These are phyloP conservation scores for Tuber microsphaerosporum DNA, from an alignment of 495 filamentous ascomycete species.

Conservation along the genomic window DNA sequence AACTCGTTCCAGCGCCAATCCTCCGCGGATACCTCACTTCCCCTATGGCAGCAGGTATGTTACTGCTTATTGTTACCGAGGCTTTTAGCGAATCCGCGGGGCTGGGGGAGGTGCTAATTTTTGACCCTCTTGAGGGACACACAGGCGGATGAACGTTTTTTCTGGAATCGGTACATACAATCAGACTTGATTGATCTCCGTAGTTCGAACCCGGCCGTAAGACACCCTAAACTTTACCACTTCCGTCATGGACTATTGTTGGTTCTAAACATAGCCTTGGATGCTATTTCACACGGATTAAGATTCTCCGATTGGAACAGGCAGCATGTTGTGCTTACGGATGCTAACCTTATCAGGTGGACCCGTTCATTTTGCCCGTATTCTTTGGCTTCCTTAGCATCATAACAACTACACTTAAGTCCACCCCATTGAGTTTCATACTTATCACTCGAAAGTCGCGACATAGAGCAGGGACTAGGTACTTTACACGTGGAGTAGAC, in stretches of 20 bases:
- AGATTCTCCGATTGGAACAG: not conserved
- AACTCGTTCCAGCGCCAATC: constrained; percentile 93
- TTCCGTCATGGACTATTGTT: not conserved
- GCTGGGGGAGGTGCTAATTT: constrained; percentile 15
- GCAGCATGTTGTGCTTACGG: not conserved
- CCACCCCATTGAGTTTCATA: constrained; percentile 71
- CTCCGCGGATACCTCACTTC: constrained; percentile 57
- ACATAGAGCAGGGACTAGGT: constrained; percentile 80
- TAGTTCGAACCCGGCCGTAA: constrained; percentile 45
- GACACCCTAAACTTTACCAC: constrained; percentile 17
- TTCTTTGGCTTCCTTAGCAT: constrained; percentile 94
- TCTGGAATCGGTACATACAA: constrained; percentile 94
- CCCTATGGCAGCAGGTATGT: constrained; percentile 68
- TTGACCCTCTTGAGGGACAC: not conserved
- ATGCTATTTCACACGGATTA: not conserved
- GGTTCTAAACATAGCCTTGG: not conserved
- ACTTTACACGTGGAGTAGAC: constrained; percentile 90
- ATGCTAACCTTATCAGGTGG: constrained; percentile 52
- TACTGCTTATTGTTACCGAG: constrained; percentile 1
- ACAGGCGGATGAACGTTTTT: constrained; percentile 86
- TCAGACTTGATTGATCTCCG: constrained; percentile 87
- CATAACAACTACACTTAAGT: constrained; percentile 70
- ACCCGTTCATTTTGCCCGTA: constrained; percentile 89
- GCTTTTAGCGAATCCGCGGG: not conserved
- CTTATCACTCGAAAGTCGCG: constrained; percentile 84